These are phyloP conservation scores for Zymoseptoria crescenta DNA, from an alignment of 2,329 filamentous ascomycete genomes.

Conservation along the genomic window DNA sequence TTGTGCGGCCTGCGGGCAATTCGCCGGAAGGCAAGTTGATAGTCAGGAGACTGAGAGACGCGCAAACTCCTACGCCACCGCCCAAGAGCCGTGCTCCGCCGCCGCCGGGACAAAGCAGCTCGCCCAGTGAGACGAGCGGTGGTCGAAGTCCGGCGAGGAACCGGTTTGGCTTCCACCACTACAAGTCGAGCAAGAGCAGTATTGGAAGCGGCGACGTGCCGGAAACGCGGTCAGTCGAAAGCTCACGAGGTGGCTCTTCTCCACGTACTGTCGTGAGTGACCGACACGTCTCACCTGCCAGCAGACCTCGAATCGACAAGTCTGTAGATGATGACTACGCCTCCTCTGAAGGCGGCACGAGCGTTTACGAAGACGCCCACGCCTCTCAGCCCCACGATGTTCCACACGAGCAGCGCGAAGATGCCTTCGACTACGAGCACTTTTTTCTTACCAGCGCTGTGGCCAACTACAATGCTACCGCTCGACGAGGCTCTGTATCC, in stretches of 20 bases:
- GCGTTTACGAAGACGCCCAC: slow-evolving; percentile 40
- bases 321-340: slow-evolving; percentile 7
- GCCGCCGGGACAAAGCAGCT: neutral
- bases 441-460: slow-evolving; percentile 92
- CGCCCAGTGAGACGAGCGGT: slow-evolving; percentile 19
- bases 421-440: slow-evolving; percentile 93
- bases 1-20: slow-evolving; percentile 3
- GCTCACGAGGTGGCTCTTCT: slow-evolving; percentile 12
- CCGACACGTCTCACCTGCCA: slow-evolving; percentile 7
- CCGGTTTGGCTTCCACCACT: slow-evolving; percentile 22
- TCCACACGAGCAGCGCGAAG: slow-evolving; percentile 81
- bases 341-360: slow-evolving; percentile 20
- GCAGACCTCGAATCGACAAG: slow-evolving; percentile 1
- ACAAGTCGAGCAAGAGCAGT: slow-evolving; percentile 4
- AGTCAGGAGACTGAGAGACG: slow-evolving; percentile 1
- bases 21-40: slow-evolving; percentile 9
- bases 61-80: neutral
- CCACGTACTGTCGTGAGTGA: slow-evolving; percentile 8
- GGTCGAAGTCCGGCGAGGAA: slow-evolving; percentile 18
- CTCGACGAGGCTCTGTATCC: slow-evolving; percentile 26
- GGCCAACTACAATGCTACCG: slow-evolving; percentile 59
- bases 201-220: neutral
- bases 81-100: slow-evolving; percentile 18
- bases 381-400: slow-evolving; percentile 19
- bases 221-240: neutral